Percentiles rank a stretch among this genome's conserved stretches.
Conservation (phyloP, 192 early-diverging fungal species). For the Coemansia sp. region DNA sequence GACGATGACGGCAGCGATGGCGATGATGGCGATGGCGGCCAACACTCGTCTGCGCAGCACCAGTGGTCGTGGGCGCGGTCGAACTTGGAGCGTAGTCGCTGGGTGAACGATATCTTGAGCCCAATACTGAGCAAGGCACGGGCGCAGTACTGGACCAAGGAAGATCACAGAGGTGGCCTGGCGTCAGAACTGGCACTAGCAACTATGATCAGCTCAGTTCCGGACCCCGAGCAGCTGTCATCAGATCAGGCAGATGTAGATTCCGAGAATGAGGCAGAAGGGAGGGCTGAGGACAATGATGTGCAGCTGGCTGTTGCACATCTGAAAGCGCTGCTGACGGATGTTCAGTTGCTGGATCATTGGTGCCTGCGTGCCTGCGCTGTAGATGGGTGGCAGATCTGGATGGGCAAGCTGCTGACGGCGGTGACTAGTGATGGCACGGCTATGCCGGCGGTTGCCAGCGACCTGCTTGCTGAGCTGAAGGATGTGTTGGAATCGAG, state of each 20-base stretch:
- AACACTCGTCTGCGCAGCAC: neutral
- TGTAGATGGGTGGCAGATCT: constrained; percentile 22
- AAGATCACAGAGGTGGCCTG: neutral
- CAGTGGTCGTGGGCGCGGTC: constrained; percentile 19
- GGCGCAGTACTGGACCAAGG: neutral
- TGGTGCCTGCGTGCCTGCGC: constrained; percentile 26
- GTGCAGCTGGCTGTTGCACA: neutral
- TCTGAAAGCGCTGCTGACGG: constrained; percentile 9
- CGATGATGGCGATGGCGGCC: neutral
- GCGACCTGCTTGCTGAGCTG: neutral
- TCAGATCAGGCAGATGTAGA: neutral
- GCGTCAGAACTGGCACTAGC: constrained; percentile 13
- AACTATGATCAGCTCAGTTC: constrained; percentile 4
- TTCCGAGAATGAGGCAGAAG: too few relatives aligned
- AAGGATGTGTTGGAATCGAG: neutral
- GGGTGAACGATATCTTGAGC: constrained; percentile 3
- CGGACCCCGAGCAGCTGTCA: neutral
- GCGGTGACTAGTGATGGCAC: neutral
- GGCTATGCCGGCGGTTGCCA: neutral
- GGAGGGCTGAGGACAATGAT: too few relatives aligned
- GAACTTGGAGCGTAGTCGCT: constrained; percentile 20
- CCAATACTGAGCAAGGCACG: constrained; percentile 2
- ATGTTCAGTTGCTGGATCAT: constrained; percentile 11
- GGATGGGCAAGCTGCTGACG: constrained; percentile 9
- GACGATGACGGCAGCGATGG: constrained; percentile 6